Percentiles rank a stretch among this genome's conserved stretches.
Conservation (phyloP, 805 yeast genomes). For the Metschnikowia cubensis region DNA sequence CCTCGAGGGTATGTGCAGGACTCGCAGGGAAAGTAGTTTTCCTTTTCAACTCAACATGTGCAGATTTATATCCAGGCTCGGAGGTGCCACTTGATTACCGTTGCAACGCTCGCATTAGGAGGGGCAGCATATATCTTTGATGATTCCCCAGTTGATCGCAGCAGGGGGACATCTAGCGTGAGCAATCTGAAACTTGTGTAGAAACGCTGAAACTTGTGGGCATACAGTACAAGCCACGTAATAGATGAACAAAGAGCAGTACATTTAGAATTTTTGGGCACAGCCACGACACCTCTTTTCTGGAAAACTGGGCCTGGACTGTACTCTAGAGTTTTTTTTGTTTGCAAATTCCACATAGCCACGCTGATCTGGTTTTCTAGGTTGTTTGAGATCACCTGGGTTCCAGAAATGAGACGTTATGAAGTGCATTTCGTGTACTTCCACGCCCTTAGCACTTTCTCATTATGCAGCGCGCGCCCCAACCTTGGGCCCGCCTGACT, state of each 20-base stretch:
- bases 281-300: too few species aligned
- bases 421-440: background rate
- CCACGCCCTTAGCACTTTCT: background rate
- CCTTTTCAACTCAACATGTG: background rate
- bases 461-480: background rate
- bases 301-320: too few species aligned
- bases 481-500: too few species aligned
- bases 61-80: background rate
- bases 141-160: background rate
- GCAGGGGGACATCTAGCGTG: background rate
- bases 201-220: too few species aligned
- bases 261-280: too few species aligned
- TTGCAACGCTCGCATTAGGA: background rate
- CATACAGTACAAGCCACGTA: too few species aligned
- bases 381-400: background rate
- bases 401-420: background rate
- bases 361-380: background rate
- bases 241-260: too few species aligned
- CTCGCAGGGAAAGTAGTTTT: slow-evolving; percentile 1
- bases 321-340: too few species aligned
- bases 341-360: too few species aligned
- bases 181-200: too few species aligned
- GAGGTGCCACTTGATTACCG: background rate
- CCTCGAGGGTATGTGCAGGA: background rate
- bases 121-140: background rate